Conservation (phyloP, 176 grass and related monocot genomes). For the Pontederia paniculata region DNA sequence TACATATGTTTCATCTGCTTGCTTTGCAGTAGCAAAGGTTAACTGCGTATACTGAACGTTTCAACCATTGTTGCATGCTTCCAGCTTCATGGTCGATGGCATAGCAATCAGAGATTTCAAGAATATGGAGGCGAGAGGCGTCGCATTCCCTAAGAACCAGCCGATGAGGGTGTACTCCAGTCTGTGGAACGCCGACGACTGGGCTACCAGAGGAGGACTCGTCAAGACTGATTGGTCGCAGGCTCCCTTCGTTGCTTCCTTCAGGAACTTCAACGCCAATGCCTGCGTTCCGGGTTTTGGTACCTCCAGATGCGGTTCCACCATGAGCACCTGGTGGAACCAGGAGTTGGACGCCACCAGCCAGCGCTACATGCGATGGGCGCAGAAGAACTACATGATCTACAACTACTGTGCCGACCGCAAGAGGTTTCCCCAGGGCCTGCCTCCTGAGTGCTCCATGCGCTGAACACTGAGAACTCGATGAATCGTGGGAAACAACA, state of each 20-base stretch:
- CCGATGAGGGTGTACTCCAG: constrained; percentile 84
- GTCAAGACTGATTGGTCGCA: constrained; percentile 80
- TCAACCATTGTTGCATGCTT: neutral
- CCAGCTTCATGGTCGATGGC: constrained; percentile 88
- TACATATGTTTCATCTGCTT: neutral
- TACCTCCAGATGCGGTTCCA: constrained; percentile 19
- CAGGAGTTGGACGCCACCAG: constrained; percentile 66
- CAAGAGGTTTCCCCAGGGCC: constrained; percentile 40
- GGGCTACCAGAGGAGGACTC: constrained; percentile 69
- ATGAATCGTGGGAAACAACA: neutral
- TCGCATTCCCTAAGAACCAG: constrained; percentile 79
- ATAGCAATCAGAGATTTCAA: constrained; percentile 65
- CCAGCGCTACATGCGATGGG: constrained; percentile 55
- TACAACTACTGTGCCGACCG: constrained; percentile 86
- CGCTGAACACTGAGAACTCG: neutral
- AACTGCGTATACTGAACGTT: neutral
- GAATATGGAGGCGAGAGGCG: constrained; percentile 55
- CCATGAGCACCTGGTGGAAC: constrained; percentile 44
- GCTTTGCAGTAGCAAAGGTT: neutral
- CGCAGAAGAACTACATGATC: constrained; percentile 80
- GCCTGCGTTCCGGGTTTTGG: constrained; percentile 44
- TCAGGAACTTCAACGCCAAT: constrained; percentile 42
- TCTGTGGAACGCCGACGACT: constrained; percentile 90
- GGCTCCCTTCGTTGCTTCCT: constrained; percentile 57
- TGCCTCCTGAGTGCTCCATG: constrained; percentile 65